These are phyloP conservation scores for Camelina sativa DNA, from an alignment of 345 rosid species.

Conservation along the genomic window DNA sequence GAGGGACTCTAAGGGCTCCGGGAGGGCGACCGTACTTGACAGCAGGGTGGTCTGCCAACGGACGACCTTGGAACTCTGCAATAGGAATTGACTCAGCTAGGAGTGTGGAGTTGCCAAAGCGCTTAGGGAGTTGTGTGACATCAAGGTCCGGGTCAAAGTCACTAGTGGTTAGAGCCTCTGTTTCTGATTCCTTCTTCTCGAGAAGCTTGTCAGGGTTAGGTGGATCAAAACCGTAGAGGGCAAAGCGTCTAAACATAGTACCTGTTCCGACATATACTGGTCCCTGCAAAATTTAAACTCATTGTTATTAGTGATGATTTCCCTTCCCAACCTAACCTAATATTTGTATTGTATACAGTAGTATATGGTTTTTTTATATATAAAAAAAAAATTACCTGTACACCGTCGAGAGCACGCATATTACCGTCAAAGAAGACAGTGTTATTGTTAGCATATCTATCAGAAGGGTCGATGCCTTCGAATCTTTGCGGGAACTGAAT, in stretches of 20 bases:
- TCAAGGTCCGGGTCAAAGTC: conserved; percentile 89
- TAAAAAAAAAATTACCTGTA: conserved; percentile 56
- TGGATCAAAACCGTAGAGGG: conserved; percentile 90
- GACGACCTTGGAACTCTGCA: conserved; percentile 87
- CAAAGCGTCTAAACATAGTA: conserved; percentile 87
- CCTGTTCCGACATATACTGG: conserved; percentile 97
- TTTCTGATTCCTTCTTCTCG: conserved; percentile 55
- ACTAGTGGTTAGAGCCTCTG: conserved; percentile 64
- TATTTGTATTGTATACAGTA: neutral
- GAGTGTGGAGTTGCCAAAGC: conserved; percentile 93
- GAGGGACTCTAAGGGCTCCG: conserved; percentile 74
- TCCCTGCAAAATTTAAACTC: conserved; percentile 50
- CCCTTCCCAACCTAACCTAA: too few relatives aligned
- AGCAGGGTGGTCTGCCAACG: conserved; percentile 90
- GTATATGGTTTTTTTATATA: neutral
- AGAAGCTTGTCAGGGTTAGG: conserved; percentile 55
- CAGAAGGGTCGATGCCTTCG: conserved; percentile 97
- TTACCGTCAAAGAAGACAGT: conserved; percentile 97
- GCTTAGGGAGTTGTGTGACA: conserved; percentile 75
- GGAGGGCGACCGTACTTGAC: conserved; percentile 87
- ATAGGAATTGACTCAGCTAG: conserved; percentile 82
- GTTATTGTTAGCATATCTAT: conserved; percentile 91
- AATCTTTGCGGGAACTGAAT: conserved; percentile 96
- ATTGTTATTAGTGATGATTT: neutral
- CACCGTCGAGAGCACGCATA: conserved; percentile 96